These are phyloP conservation scores for Trypanosoma grayi DNA, from an alignment of 208 protist species.

Conservation along the genomic window DNA sequence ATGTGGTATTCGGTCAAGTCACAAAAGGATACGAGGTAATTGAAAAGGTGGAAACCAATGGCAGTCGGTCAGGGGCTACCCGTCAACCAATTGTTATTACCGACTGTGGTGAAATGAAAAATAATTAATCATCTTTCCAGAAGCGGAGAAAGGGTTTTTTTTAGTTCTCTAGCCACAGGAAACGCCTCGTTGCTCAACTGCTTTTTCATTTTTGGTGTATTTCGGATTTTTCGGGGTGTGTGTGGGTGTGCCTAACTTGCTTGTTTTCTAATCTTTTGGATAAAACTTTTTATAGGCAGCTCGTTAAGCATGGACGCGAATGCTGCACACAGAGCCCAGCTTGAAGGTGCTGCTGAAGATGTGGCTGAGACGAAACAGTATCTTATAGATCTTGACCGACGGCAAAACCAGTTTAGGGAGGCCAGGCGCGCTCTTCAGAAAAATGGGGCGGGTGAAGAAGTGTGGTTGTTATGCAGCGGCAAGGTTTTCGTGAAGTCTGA, in stretches of 20 bases:
- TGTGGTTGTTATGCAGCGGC: conserved; percentile 76
- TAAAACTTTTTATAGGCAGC: not conserved
- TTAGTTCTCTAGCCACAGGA: not conserved
- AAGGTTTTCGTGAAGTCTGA: conserved; percentile 80
- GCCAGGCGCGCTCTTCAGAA: conserved; percentile 54
- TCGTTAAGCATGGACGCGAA: conserved; percentile 13
- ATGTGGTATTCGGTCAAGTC: conserved; percentile 95
- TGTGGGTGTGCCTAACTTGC: not conserved
- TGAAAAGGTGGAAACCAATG: conserved; percentile 64
- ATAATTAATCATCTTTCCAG: conserved; percentile 20
- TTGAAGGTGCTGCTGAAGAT: conserved; percentile 63
- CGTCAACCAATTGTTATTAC: conserved; percentile 66
- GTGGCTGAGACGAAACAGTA: conserved; percentile 64
- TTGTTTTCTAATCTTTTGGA: not conserved
- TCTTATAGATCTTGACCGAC: conserved; percentile 70
- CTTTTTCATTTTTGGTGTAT: too few relatives aligned
- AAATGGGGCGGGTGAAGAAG: conserved; percentile 27
- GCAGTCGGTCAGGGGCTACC: conserved; percentile 70
- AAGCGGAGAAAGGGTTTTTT: too few relatives aligned
- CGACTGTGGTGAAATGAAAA: conserved; percentile 75
- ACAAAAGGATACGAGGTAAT: conserved; percentile 87
- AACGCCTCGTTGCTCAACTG: not conserved
- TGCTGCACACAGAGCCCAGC: conserved; percentile 27
- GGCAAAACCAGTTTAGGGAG: conserved; percentile 81
- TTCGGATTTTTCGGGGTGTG: too few relatives aligned